Percentiles rank a stretch among this genome's conserved stretches.
phyloP scores from a whole-genome alignment of 2,329 filamentous ascomycete species.

The Chaetomium globosum region DNA sequence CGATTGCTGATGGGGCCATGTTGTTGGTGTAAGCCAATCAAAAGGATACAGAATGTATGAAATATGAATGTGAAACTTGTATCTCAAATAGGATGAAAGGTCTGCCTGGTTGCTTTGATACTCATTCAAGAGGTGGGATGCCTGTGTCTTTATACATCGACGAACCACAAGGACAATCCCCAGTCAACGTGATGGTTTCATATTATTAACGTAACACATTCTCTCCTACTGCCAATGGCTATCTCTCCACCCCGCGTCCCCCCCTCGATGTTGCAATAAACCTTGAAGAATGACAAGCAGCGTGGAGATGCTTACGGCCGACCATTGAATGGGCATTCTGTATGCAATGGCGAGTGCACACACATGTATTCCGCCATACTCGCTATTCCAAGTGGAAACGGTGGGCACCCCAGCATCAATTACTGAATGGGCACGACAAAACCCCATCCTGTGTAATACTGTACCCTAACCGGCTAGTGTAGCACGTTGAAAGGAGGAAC shows the following conservation, averaged over 20 bases:
- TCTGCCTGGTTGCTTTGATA: not conserved
- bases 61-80: not conserved
- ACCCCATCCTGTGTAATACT: not conserved
- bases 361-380: constrained; percentile 27
- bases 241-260: constrained; percentile 14
- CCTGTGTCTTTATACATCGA: not conserved
- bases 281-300: not conserved
- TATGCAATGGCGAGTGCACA: constrained; percentile 28
- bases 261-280: constrained; percentile 3
- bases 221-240: not conserved
- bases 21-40: not conserved
- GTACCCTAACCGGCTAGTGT: not conserved
- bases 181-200: constrained; percentile 5
- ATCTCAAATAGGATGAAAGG: not conserved
- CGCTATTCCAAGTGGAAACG: not conserved
- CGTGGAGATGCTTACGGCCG: not conserved
- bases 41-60: not conserved
- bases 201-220: constrained; percentile 11
- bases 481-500: not conserved
- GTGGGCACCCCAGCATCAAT: not conserved
- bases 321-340: constrained; percentile 20
- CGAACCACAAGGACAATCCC: not conserved
- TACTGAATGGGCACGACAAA: not conserved
- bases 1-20: constrained; percentile 39
- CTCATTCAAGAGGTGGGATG: not conserved